Evolutionary conservation across 176 grass and related monocot genomes (phyloP), one percentile per base, ranked within the genome.

Genomic region (Hordeum vulgare): DNA sequence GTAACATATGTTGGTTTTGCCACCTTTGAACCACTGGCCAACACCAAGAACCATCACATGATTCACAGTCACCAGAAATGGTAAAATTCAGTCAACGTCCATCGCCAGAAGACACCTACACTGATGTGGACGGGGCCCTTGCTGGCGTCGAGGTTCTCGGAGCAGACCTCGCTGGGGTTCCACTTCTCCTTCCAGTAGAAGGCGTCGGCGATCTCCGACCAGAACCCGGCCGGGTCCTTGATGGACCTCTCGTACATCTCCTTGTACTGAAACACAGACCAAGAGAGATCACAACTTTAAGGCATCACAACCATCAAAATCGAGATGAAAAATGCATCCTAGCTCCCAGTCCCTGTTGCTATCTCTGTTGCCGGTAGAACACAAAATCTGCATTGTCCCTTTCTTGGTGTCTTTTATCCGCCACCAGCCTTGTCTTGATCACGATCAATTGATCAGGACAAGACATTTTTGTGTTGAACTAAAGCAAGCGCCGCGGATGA

Each of bases 111-210:
- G 69, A 25, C 26, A 20, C 88, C 69, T 47, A 97, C 95, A 25
- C 67, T 88, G 74, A 97, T 92, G 44, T 91, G 68, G 53, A 97
- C 84, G 1, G 72, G 83, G 0, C 92, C 92, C 78, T 88, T 97
- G 37, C 67, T 94, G 73, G 91, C 75, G 58, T 97, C 90, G 67
- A 97, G 85, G 74, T 97, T 97, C 86, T 97, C 95, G 0, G 86
- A 85, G 73, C 78, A 93, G 67, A 97, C 92, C 70, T 94, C 92
- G 14, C 71, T 72, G 62, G 92, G 81, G 80, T 93, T 89, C 95
- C 95, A 97, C 83, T 94, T 94, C 84, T 97, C 84, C 76, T 94
- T 91, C 95, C 95, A 97, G 84, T 91, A 97, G 77, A 97, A 97
- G 56, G 88, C 74, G 17, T 85, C 68, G n/a, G 92, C 95, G 40